A percentile compares a stretch with the other conserved stretches of the same genome.
Conservation (phyloP, 2,329 filamentous ascomycete genomes). For the Talaromyces piceae region DNA sequence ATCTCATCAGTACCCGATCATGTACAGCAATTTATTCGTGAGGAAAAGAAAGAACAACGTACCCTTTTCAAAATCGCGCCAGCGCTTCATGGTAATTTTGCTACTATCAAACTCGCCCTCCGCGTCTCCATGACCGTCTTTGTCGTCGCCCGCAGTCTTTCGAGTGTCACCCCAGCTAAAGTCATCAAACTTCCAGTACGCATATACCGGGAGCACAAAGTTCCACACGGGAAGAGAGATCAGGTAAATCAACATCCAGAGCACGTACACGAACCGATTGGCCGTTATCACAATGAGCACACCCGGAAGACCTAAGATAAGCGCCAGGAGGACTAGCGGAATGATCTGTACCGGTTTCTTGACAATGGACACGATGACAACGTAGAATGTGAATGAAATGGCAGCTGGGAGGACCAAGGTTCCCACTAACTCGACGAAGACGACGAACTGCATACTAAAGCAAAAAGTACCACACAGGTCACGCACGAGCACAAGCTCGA, state of each 20-base stretch:
- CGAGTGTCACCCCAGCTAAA: conserved; percentile 98
- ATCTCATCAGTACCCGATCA: not conserved
- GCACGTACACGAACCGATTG: conserved; percentile 82
- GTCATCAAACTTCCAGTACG: conserved; percentile 99
- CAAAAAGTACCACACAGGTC: conserved; percentile 98
- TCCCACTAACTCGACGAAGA: conserved; percentile 90
- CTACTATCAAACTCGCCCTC: conserved; percentile 97
- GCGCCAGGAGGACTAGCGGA: conserved; percentile 75
- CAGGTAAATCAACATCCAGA: conserved; percentile 97
- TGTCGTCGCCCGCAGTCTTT: conserved; percentile 88
- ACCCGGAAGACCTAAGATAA: conserved; percentile 90
- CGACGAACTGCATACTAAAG: conserved; percentile 99
- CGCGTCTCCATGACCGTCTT: conserved; percentile 68
- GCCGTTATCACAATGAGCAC: conserved; percentile 89
- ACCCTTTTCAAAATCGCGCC: conserved; percentile 89
- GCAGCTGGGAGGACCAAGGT: conserved; percentile 92
- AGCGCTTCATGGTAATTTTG: conserved; percentile 99
- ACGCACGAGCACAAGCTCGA: conserved; percentile 91
- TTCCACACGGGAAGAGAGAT: conserved; percentile 94
- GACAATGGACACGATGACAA: conserved; percentile 82
- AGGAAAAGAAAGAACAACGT: conserved; percentile 18
- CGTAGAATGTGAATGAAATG: conserved; percentile 94
- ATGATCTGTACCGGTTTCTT: conserved; percentile 72
- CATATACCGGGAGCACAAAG: conserved; percentile 85
- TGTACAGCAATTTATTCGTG: not conserved